Conservation (phyloP, 768 basidiomycete genomes). For the Amanita muscaria region DNA sequence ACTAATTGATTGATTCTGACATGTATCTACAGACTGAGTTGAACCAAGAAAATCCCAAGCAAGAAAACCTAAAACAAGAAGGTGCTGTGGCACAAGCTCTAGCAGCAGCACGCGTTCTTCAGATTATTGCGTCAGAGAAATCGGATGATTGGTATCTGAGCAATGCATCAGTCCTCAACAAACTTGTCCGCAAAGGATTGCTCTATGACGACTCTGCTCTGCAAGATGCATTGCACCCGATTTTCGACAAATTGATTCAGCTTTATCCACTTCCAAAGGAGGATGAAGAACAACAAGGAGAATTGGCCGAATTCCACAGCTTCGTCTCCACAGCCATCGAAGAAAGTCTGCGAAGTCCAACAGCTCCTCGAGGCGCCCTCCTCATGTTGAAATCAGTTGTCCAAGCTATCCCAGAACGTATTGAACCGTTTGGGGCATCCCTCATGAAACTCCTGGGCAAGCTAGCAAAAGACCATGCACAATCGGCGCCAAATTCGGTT, state of each 20-base stretch:
- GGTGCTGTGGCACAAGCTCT: constrained; percentile 57
- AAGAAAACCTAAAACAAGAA: constrained; percentile 72
- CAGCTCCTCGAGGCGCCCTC: constrained; percentile 67
- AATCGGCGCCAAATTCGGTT: constrained; percentile 35
- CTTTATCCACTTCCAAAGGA: constrained; percentile 73
- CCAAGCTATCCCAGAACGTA: constrained; percentile 68
- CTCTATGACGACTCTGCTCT: constrained; percentile 69
- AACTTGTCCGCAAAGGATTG: constrained; percentile 82
- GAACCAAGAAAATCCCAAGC: constrained; percentile 5
- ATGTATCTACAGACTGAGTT: neutral
- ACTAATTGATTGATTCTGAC: neutral
- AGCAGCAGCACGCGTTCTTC: constrained; percentile 81
- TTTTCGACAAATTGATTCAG: constrained; percentile 73
- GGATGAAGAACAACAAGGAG: constrained; percentile 66
- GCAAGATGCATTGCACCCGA: constrained; percentile 73
- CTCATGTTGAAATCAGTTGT: constrained; percentile 85
- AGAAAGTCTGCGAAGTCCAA: constrained; percentile 71
- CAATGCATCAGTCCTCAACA: constrained; percentile 68
- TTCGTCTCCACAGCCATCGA: constrained; percentile 68
- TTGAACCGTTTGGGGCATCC: constrained; percentile 67
- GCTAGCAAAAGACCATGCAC: constrained; percentile 82
- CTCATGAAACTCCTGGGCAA: constrained; percentile 82
- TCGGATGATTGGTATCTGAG: constrained; percentile 70
- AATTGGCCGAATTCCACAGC: constrained; percentile 66
- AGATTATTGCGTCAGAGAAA: constrained; percentile 77